Percentiles rank a stretch among this genome's conserved stretches.
Evolutionary conservation across 352 stramenopile genomes (phyloP).

Genomic region (Pythium sukuiense): DNA sequence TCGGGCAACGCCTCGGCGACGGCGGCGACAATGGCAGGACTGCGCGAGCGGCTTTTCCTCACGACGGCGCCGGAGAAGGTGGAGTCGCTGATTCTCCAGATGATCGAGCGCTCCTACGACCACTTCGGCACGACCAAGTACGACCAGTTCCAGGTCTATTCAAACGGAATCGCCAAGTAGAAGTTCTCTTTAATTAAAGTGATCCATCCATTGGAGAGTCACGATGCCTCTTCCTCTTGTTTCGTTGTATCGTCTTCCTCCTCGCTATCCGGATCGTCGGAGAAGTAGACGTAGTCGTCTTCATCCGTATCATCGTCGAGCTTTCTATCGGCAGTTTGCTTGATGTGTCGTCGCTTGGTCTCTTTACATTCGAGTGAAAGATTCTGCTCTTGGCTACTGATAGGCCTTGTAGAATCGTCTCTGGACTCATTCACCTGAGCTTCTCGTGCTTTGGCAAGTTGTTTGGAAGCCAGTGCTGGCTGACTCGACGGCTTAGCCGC

Average conservation of each 20-base stretch:
- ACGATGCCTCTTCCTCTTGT: neutral
- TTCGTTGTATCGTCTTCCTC: neutral
- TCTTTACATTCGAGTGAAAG: neutral
- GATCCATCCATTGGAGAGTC: neutral
- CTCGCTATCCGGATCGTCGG: conserved; percentile 10
- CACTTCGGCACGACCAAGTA: conserved; percentile 97
- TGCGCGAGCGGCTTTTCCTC: conserved; percentile 73
- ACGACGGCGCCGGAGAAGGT: conserved; percentile 67
- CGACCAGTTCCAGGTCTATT: conserved; percentile 92
- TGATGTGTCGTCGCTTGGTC: neutral
- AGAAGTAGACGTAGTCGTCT: conserved; percentile 29
- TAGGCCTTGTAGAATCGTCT: neutral
- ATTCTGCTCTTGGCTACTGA: neutral
- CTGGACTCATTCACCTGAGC: neutral
- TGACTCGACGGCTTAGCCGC: neutral
- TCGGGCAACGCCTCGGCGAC: conserved; percentile 28
- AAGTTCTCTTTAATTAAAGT: neutral
- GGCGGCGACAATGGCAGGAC: conserved; percentile 34
- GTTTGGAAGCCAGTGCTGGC: neutral
- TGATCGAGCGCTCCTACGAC: conserved; percentile 94
- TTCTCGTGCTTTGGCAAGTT: neutral
- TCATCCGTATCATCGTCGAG: conserved; percentile 6
- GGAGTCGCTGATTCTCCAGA: conserved; percentile 68
- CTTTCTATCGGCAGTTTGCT: neutral
- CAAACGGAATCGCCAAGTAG: conserved; percentile 88